Evolutionary conservation across 1,284 basidiomycete genomes (phyloP), one percentile per base, ranked within the genome.

Genomic region (Jaminaea rosea): DNA sequence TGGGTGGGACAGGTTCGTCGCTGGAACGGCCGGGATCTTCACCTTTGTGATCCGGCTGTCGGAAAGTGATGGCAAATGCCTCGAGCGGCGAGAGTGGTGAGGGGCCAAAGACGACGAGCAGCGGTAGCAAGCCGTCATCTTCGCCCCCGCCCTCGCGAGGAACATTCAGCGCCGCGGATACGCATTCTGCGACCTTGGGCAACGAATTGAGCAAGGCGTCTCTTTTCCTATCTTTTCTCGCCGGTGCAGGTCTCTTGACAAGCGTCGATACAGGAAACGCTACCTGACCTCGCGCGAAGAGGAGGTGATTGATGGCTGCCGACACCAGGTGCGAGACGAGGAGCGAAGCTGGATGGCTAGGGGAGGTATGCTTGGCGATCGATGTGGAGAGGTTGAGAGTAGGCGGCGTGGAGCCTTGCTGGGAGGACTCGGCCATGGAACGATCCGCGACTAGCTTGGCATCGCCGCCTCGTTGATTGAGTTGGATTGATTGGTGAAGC

Each of bases 251-350:
- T 31, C 29, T 15, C 26, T 23, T 26, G n/a, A 32, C 29, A 4
- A 52, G 23, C 10, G 34, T 26, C 6, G 50, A 26, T 8, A 52
- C 27, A 13, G 50, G 47, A n/a, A 32, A 19, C 17, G 28, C 15
- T 27, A 52, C 46, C 24, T 34, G 50, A 5, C 46, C 50, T 11
- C 39, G 32, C 41, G 50, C 50, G 48, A 49, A 52, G 10, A 50
- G 31, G 23, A 52, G 13, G 29, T 52, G 50, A 10, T 52, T 36
- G 19, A 52, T 23, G 1, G 50, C 47, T 4, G 41, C 34, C 27
- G 31, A 15, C 1, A 21, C 28, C 10, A 47, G 26, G n/a, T 9
- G 6, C 11, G 37, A 10, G 37, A 50, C 19, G 6, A 50, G 11
- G 13, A 10, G 19, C 23, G 44, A 34, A 13, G 28, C 47, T 48